Evolutionary conservation across 2,329 filamentous ascomycete species (phyloP), one percentile per base, ranked within the genome.

Genomic region (Cytospora piceae): DNA sequence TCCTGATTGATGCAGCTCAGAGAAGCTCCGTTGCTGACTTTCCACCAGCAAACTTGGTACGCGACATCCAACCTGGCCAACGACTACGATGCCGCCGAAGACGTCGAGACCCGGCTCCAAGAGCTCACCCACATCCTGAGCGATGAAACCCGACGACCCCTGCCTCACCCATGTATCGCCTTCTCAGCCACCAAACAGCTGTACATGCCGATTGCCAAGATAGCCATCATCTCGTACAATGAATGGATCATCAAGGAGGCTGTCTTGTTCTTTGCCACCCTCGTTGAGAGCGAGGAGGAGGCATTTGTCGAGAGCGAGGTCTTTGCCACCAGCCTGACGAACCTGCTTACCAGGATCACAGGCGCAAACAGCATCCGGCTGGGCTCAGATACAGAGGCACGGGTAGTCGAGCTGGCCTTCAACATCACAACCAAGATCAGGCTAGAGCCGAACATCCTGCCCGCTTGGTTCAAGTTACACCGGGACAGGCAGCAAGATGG

Each of bases 341-440:
- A 93, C 71, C 86, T 99, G 67, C 84, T 97, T 59, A 87, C 93
- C 67, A 88, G 90, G 70, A 93, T 94, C 42, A 89, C 91, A 1
- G 89, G 90, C 53, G 85, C 87, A 67, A 91, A 91, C 71, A 89
- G 86, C 73, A 87, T 92, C 68, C 84, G 87, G n/a, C 81, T 94
- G 4, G 88, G 90, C 46, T 84, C 88, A 61, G 92, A 97, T 65
- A 94, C 92, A 14, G 94, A 98, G 76, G 90, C 90, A 12, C 89
- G 93, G 66, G 89, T 98, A 57, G 92, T 98, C 60, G 94, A 99
- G 79, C 81, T 99, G 64, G 86, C 96, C 54, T 99, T 99, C 79
- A 96, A 94, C 69, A 94, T 99, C 70, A 93, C 95, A 24, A 96
- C 95, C 70, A 98, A 98, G 83, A 97, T 99, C 71, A 86, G 95